Percentiles rank a stretch among this genome's conserved stretches.
Conservation (phyloP, 345 rosid species). For the Syzygium oleosum region DNA sequence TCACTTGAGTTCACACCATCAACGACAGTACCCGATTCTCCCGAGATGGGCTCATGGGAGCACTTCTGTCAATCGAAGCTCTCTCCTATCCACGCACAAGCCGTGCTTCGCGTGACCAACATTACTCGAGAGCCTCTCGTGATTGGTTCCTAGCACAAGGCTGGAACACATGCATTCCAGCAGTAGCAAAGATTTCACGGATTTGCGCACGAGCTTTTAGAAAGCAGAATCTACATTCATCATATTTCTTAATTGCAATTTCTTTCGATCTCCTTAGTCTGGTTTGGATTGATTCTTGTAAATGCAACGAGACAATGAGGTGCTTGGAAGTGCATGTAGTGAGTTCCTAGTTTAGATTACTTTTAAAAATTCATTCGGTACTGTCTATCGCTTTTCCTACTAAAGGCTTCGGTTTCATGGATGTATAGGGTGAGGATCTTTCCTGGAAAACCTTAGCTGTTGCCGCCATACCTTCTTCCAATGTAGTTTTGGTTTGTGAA, state of each 20-base stretch:
- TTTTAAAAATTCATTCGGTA: neutral
- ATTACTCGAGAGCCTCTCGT: conserved; percentile 46
- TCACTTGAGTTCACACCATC: conserved; percentile 20
- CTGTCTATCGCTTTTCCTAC: neutral
- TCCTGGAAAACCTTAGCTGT: neutral
- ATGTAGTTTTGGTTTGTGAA: neutral
- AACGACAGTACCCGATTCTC: conserved; percentile 24
- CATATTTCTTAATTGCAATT: conserved; percentile 4
- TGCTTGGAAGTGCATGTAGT: conserved; percentile 8
- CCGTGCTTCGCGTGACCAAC: conserved; percentile 84
- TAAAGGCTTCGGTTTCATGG: neutral
- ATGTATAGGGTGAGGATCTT: neutral
- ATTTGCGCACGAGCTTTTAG: conserved; percentile 16
- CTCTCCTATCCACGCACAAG: conserved; percentile 75
- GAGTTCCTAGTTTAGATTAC: conserved; percentile 17
- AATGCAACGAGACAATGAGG: conserved; percentile 20
- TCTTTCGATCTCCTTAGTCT: neutral
- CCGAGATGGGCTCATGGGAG: conserved; percentile 63
- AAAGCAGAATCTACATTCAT: conserved; percentile 7
- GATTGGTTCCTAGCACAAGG: conserved; percentile 35
- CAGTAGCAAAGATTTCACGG: conserved; percentile 12
- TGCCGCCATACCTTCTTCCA: neutral
- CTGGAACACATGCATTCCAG: neutral
- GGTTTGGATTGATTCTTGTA: conserved; percentile 19
- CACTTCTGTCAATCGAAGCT: conserved; percentile 76